Conservation (phyloP, 2,329 filamentous ascomycete genomes). For the Trichoderma sp. region DNA sequence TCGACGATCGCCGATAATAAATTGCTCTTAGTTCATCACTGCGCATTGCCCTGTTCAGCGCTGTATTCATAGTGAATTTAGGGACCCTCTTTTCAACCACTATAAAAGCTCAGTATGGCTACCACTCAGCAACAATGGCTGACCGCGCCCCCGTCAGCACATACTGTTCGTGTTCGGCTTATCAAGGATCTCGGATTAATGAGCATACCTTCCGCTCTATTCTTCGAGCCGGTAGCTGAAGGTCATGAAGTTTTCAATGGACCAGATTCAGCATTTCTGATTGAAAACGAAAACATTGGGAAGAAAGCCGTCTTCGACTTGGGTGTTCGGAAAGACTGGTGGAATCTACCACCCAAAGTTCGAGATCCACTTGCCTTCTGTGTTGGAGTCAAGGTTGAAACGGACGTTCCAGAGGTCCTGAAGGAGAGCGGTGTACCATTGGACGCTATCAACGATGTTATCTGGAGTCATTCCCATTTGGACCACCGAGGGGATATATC, state of each 20-base stretch:
- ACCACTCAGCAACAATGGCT: background rate
- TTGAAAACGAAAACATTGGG: constrained; percentile 10
- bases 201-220: background rate
- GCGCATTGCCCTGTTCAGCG: background rate
- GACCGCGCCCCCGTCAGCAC: background rate
- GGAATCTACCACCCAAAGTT: constrained; percentile 13
- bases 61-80: background rate
- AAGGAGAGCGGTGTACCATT: constrained; percentile 1
- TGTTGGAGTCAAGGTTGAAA: constrained; percentile 5
- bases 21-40: background rate
- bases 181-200: constrained; percentile 2
- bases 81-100: background rate
- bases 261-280: background rate
- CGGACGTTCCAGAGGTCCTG: constrained; percentile 8
- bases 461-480: constrained; percentile 39
- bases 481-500: constrained; percentile 39
- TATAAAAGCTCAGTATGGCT: background rate
- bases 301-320: constrained; percentile 11
- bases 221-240: background rate
- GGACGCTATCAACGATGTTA: constrained; percentile 32
- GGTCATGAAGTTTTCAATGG: constrained; percentile 12
- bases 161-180: constrained; percentile 6
- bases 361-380: constrained; percentile 11
- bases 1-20: background rate
- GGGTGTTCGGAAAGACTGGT: constrained; percentile 17